Base-by-base conservation (phyloP, 2,329 filamentous ascomycete genomes). In the Sclerotinia glacialis region DNA sequence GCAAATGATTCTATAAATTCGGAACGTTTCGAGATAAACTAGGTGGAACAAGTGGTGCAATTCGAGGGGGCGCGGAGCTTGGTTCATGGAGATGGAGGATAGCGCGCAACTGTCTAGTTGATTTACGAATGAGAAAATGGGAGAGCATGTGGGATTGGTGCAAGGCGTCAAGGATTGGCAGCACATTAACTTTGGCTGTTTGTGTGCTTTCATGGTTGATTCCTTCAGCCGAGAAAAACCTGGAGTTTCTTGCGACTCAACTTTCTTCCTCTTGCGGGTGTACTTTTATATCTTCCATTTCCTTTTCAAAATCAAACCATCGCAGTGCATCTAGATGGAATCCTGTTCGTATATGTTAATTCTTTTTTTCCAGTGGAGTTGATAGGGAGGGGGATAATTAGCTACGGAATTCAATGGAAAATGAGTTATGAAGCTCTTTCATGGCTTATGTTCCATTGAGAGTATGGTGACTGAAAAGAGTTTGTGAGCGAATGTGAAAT, bases 1-100 rank as follows among this genome's bases (percentile, higher is more conserved):
- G 69, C 93, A 97, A 83, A 97, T 98, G 94, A 97, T 98, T 80
- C 93, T 98, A 76, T 96, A 83, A 81, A 73, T 18, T 5, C 8
- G 4, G 28, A 49, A 21, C 7, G 16, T 37, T 14, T 9, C n/a
- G 31, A 60, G 49, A 49, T 3, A 37, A 12, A 16, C 2, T 12
- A 9, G n/a, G 3, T 47, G 31, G 31, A 37, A 49, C 14, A 23
- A 26, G 16, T 37, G 21, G 58, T 37, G 31, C 31, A 37, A 34
- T 37, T 37, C 9, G 28, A 37, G 14, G 5, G 14, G 12, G 28
- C 6, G 14, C 31, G 44, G 8, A 34, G 5, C 44, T 49, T 60
- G 31, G 12, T 47, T 26, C 14, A 26, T 49, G 28, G n/a, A 49
- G 12, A 47, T 34, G 28, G 31, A 16, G 21, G 28, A 18, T 44